phyloP scores from a whole-genome alignment of 306 rosid species.

The Quercus engelmannii region DNA sequence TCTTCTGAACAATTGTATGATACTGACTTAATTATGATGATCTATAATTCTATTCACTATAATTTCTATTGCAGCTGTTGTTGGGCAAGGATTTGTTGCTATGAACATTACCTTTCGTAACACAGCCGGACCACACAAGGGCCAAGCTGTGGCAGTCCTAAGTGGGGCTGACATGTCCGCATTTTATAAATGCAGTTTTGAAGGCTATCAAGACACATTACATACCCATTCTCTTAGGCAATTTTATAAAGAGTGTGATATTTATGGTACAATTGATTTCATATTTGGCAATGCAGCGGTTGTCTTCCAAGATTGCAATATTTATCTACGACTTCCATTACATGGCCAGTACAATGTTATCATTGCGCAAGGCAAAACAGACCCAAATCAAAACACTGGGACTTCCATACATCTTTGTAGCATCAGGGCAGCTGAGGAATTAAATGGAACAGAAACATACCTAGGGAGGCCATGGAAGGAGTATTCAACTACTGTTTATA shows the following conservation, averaged over 20 bases:
- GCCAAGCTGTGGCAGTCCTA: constrained; percentile 54
- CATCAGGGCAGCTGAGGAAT: constrained; percentile 34
- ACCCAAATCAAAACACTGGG: constrained; percentile 47
- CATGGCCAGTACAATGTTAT: constrained; percentile 50
- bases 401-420: constrained; percentile 35
- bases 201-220: constrained; percentile 61
- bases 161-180: constrained; percentile 47
- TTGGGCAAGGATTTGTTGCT: constrained; percentile 48
- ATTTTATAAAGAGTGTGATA: constrained; percentile 53
- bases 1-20: too few species aligned
- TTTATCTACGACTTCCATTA: constrained; percentile 33
- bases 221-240: constrained; percentile 46
- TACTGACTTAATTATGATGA: too few species aligned
- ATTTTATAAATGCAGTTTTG: constrained; percentile 51
- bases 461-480: constrained; percentile 65
- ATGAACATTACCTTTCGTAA: constrained; percentile 53
- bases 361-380: constrained; percentile 48
- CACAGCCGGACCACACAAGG: constrained; percentile 47
- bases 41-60: not conserved
- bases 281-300: constrained; percentile 61
- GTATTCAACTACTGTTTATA: constrained; percentile 46
- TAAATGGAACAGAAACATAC: constrained; percentile 25
- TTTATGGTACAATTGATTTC: constrained; percentile 59
- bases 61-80: constrained; percentile 31
- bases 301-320: constrained; percentile 42